Evolutionary conservation across 768 basidiomycete species (phyloP).

Genomic region (Rhodotorula toruloides): DNA sequence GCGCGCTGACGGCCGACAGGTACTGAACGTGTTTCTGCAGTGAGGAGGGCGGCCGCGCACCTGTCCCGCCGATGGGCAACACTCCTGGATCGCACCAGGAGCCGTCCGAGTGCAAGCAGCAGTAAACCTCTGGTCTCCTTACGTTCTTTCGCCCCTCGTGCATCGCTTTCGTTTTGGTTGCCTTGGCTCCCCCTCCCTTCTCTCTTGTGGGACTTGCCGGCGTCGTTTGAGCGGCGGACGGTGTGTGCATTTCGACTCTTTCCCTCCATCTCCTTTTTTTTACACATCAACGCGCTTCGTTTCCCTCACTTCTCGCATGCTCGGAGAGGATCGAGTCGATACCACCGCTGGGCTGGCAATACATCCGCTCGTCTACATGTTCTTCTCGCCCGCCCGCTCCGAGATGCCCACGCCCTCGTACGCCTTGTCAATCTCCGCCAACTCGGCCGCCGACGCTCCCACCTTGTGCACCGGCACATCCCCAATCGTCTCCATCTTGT

Average conservation of each 20-base stretch:
- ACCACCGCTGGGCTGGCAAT: too few relatives aligned
- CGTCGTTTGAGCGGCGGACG: too few relatives aligned
- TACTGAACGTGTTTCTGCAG: neutral
- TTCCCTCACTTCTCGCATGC: too few relatives aligned
- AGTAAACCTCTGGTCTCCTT: neutral
- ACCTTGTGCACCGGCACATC: slow-evolving; percentile 33
- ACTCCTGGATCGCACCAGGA: slow-evolving; percentile 48
- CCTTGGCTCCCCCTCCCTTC: too few relatives aligned
- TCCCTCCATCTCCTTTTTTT: too few relatives aligned
- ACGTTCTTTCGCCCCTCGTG: too few relatives aligned
- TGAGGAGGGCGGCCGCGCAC: slow-evolving; percentile 40
- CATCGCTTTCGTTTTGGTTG: too few relatives aligned
- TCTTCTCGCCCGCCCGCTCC: neutral
- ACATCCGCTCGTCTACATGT: neutral
- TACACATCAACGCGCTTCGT: too few relatives aligned
- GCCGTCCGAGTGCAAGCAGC: slow-evolving; percentile 64
- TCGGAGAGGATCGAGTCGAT: too few relatives aligned
- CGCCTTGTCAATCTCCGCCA: neutral
- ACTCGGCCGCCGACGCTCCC: slow-evolving; percentile 1
- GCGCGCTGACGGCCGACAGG: neutral
- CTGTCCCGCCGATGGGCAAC: slow-evolving; percentile 39
- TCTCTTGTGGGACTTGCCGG: too few relatives aligned
- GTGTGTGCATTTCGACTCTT: too few relatives aligned
- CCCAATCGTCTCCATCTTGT: slow-evolving; percentile 40
- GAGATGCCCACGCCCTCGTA: neutral